Base-by-base conservation (phyloP, 2,329 filamentous ascomycete species). In the Hymenoscyphus linearis region DNA sequence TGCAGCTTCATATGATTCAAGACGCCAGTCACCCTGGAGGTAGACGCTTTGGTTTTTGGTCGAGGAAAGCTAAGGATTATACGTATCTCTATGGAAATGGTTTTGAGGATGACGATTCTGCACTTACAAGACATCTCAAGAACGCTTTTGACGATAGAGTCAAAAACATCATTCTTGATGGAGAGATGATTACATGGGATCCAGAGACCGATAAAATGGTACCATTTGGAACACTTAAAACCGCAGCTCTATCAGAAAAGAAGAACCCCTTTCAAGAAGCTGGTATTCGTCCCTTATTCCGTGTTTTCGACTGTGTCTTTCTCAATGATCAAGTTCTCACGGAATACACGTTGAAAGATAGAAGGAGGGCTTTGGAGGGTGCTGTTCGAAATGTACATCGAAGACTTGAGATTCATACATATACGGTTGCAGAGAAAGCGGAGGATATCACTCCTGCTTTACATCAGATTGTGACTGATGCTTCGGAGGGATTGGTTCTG, bases 161-260 rank as follows among this genome's bases (percentile, higher is more conserved):
- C 0, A 82, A 87, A 16, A 97, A 90, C 71, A 82, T 96, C 66
- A 96, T 99, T 56, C 80, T 99, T 0, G 95, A 99, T 69, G 95
- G 95, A 10, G 95, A 99, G 74, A 99, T 99, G 95, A 92, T 99
- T 61, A 96, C 93, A 0, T 99, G 95, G 95, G 91, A 98, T 71
- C 90, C 92, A 63, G 85, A 88, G 52, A 80, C 89, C 56, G 89
- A 96, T 76, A 89, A 89, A 60, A 89, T 95, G 58, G 88, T 96
- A 16, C 86, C 89, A 0, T 99, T 99, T 73, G 95, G 95, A 7
- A 96, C 91, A 0, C 80, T 99, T 55, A 99, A 99, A 76, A 93
- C 91, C 1, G 93, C 93, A 0, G 93, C 93, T 0, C 76, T 96
- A 35, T 82, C 87, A 0, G 90, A 93, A 69, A 87, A 93, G 70